Evolutionary conservation across 495 filamentous ascomycete genomes (phyloP).

Genomic region (Cudoniella acicularis): DNA sequence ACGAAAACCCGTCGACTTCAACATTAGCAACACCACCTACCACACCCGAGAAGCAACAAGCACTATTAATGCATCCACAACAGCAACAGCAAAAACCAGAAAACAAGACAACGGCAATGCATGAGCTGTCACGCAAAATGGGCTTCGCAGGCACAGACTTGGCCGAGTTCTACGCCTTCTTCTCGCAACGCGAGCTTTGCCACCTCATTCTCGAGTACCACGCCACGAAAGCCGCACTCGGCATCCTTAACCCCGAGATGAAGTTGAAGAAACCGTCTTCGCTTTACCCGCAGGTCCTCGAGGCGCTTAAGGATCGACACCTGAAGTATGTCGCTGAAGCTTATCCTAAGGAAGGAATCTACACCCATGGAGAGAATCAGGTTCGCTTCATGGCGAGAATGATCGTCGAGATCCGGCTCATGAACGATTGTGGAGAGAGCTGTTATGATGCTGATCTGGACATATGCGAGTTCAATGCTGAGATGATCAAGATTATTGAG

Average conservation of each 20-base stretch:
- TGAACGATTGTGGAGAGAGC: neutral
- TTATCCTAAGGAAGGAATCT: neutral
- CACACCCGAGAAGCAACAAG: too few relatives aligned
- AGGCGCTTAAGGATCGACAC: neutral
- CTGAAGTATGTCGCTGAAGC: neutral
- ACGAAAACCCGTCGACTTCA: too few relatives aligned
- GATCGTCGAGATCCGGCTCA: neutral
- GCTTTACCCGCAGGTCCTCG: neutral
- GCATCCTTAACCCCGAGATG: neutral
- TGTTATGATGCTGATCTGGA: neutral
- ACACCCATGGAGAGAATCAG: neutral
- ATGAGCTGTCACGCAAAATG: too few relatives aligned
- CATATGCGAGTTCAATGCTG: neutral
- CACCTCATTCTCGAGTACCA: neutral
- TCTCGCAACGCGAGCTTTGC: neutral
- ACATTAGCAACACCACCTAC: too few relatives aligned
- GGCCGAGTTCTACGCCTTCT: neutral
- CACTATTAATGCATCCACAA: too few relatives aligned
- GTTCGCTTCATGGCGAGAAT: neutral
- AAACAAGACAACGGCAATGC: too few relatives aligned
- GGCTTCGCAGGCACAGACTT: too few relatives aligned
- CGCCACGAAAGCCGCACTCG: neutral
- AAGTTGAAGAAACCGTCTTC: neutral
- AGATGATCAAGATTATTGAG: neutral
- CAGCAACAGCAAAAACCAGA: too few relatives aligned